These are phyloP conservation scores for Inga oerstediana DNA, from an alignment of 306 rosid species.

Conservation along the genomic window DNA sequence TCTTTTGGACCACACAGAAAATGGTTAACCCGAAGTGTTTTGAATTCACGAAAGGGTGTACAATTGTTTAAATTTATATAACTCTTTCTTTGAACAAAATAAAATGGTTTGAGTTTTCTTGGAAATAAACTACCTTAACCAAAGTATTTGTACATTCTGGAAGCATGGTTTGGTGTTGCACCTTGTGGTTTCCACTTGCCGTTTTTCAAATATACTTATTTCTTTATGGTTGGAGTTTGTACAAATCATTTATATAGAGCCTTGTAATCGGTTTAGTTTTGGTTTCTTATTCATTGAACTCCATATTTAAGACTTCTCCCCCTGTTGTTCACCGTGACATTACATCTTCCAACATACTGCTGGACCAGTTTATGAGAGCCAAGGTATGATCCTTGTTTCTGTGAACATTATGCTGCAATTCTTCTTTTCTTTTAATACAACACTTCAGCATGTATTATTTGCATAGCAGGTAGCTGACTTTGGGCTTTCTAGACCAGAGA, in stretches of 20 bases:
- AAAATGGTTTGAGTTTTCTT: neutral
- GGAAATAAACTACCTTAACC: too few relatives aligned
- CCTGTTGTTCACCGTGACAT: conserved; percentile 96
- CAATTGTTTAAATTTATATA: conserved; percentile 13
- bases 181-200: too few relatives aligned
- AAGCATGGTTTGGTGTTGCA: too few relatives aligned
- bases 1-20: conserved; percentile 9
- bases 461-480: conserved; percentile 31
- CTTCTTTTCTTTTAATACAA: neutral
- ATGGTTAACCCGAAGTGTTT: neutral
- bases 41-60: neutral
- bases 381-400: conserved; percentile 53
- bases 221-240: conserved; percentile 1
- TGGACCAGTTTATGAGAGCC: conserved; percentile 86
- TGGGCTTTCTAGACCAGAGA: too few relatives aligned
- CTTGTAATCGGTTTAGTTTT: conserved; percentile 12
- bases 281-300: conserved; percentile 14
- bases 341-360: conserved; percentile 78
- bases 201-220: conserved; percentile 5
- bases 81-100: neutral
- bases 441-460: neutral
- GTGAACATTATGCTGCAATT: conserved; percentile 13
- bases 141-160: too few relatives aligned
- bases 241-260: conserved; percentile 15
- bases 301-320: conserved; percentile 61